phyloP scores from a whole-genome alignment of 495 filamentous ascomycete species.

The Neurospora sp. region DNA sequence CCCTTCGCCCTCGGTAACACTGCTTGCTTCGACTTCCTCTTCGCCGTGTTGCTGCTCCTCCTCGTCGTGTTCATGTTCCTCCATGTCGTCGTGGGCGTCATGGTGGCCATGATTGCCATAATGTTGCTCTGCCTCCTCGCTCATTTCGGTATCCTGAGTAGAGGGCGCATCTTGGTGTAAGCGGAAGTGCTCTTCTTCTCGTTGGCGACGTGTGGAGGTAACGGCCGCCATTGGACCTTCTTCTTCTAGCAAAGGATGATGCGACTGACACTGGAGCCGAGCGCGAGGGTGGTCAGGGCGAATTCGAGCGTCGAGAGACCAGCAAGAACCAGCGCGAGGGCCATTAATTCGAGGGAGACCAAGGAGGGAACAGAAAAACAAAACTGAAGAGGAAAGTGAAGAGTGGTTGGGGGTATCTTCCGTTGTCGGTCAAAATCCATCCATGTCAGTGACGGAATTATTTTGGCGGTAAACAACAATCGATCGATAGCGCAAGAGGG shows the following conservation, averaged over 20 bases:
- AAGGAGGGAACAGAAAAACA: neutral
- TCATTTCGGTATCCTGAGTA: slow-evolving; percentile 25
- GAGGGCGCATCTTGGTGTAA: slow-evolving; percentile 32
- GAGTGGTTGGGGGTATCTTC: neutral
- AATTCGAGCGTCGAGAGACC: neutral
- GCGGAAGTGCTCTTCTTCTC: slow-evolving; percentile 23
- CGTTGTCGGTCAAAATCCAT: neutral
- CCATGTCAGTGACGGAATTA: neutral
- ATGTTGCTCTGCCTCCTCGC: slow-evolving; percentile 19
- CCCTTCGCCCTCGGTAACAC: neutral
- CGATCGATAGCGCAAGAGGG: neutral
- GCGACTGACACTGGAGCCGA: neutral
- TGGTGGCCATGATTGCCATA: neutral
- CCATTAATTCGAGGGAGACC: neutral
- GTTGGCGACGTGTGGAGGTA: slow-evolving; percentile 9
- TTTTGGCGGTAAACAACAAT: slow-evolving; percentile 2
- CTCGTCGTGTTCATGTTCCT: slow-evolving; percentile 2
- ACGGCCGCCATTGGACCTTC: slow-evolving; percentile 14
- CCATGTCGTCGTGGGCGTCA: slow-evolving; percentile 5
- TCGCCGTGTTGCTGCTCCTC: slow-evolving; percentile 22
- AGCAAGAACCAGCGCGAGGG: neutral
- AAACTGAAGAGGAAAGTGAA: neutral
- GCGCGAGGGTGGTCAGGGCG: neutral
- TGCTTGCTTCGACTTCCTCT: slow-evolving; percentile 23
- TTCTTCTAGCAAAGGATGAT: neutral